phyloP scores from a whole-genome alignment of 2,329 filamentous ascomycete species.

The Penicillium fuscoglaucum region DNA sequence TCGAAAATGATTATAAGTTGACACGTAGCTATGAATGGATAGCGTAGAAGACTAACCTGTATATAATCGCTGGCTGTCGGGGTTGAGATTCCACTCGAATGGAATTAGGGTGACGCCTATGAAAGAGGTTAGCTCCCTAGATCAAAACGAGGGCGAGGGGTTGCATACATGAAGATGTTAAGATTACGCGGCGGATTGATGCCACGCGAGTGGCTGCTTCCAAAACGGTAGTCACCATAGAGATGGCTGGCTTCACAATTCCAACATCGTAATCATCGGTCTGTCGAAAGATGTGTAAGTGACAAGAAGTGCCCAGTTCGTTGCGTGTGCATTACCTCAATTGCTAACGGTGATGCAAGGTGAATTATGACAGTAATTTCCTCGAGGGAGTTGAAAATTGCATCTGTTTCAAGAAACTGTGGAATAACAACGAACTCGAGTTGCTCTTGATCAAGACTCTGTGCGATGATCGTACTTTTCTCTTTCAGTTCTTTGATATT shows the following conservation, averaged over 20 bases:
- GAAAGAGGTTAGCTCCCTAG: neutral
- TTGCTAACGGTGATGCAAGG: constrained; percentile 1
- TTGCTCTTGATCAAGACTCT: neutral
- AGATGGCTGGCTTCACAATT: constrained; percentile 2
- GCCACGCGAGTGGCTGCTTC: constrained; percentile 2
- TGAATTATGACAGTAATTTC: neutral
- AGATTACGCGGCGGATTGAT: neutral
- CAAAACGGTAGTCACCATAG: constrained; percentile 9
- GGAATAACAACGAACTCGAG: neutral
- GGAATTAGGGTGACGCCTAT: constrained; percentile 25
- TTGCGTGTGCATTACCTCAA: neutral
- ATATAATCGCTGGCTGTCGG: constrained; percentile 14
- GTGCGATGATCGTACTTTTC: neutral
- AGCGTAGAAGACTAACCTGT: constrained; percentile 2
- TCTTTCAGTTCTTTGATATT: neutral
- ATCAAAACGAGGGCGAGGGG: neutral
- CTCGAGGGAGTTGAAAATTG: neutral
- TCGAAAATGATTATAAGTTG: neutral
- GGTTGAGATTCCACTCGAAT: constrained; percentile 19
- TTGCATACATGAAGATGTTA: constrained; percentile 2
- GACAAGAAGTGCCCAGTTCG: neutral
- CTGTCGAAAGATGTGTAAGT: neutral
- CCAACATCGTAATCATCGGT: neutral
- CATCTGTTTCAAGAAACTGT: neutral
- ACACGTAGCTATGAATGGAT: neutral